Conservation (phyloP, 495 filamentous ascomycete genomes). For the Haplographium delicatum region DNA sequence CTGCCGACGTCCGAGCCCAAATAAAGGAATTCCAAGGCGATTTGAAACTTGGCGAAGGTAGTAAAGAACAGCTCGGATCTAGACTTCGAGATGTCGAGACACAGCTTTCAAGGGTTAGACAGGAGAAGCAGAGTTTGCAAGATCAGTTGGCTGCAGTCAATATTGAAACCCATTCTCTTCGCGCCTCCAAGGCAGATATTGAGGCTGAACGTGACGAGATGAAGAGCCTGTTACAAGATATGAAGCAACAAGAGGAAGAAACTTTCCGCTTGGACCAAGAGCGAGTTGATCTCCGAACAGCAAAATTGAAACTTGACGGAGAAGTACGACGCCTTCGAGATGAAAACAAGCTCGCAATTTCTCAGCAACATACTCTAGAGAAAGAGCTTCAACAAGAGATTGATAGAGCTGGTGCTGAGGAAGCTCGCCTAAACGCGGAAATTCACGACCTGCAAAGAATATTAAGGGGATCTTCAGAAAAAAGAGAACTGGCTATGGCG, state of each 20-base stretch:
- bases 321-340: constrained; percentile 54
- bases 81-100: constrained; percentile 34
- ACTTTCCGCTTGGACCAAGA: constrained; percentile 57
- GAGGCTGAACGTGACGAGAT: constrained; percentile 63
- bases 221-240: constrained; percentile 47
- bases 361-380: constrained; percentile 43
- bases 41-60: constrained; percentile 32
- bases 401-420: constrained; percentile 44
- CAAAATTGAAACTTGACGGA: constrained; percentile 52
- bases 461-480: constrained; percentile 34
- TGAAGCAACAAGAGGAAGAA: constrained; percentile 43
- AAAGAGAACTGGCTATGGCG: constrained; percentile 24
- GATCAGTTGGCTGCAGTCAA: constrained; percentile 58
- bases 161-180: constrained; percentile 54
- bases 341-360: constrained; percentile 46
- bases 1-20: constrained; percentile 45
- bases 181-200: constrained; percentile 43
- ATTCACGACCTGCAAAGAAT: constrained; percentile 47
- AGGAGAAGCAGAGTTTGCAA: constrained; percentile 57
- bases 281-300: constrained; percentile 54
- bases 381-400: constrained; percentile 28
- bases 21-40: constrained; percentile 54
- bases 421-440: constrained; percentile 45
- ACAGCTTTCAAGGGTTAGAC: constrained; percentile 39
- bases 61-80: constrained; percentile 31